A percentile compares a stretch with the other conserved stretches of the same genome.
phyloP scores from a whole-genome alignment of 192 early-diverging fungal species.

The Backusella parvicylindrica region DNA sequence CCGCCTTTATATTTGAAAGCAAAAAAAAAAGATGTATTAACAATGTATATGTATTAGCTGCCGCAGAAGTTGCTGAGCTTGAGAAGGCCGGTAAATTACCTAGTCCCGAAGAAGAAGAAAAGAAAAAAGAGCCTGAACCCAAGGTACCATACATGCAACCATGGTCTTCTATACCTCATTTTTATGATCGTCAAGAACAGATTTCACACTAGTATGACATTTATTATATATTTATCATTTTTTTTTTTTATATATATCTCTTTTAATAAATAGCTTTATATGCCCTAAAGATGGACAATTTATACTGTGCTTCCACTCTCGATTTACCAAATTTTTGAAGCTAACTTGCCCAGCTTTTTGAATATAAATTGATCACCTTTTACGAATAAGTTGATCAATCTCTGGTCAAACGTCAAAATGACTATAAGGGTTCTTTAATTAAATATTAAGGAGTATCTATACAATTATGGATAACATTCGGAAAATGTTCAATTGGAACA shows the following conservation, averaged over 20 bases:
- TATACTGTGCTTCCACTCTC: too few species aligned
- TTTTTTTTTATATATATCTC: too few species aligned
- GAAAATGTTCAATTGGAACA: too few species aligned
- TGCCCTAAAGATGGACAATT: background rate
- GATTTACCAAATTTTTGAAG: too few species aligned
- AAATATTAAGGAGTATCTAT: too few species aligned
- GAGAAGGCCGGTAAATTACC: constrained; percentile 36
- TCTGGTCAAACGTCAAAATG: too few species aligned
- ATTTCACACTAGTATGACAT: background rate
- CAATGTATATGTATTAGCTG: constrained; percentile 28
- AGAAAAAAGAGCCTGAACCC: background rate
- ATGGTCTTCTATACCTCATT: background rate
- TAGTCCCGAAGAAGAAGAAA: background rate
- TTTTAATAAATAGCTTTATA: background rate
- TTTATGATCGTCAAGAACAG: background rate
- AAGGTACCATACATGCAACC: background rate
- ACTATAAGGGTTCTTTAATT: too few species aligned
- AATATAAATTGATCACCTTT: too few species aligned
- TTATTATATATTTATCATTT: background rate
- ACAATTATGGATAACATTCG: too few species aligned
- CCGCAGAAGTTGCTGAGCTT: constrained; percentile 69
- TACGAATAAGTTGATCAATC: too few species aligned
- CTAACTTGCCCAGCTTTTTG: too few species aligned
- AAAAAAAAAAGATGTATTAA: too few species aligned
- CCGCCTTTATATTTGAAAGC: background rate